Evolutionary conservation across 495 filamentous ascomycete species (phyloP), one percentile per base, ranked within the genome.

Genomic region (Penicillium parvum): DNA sequence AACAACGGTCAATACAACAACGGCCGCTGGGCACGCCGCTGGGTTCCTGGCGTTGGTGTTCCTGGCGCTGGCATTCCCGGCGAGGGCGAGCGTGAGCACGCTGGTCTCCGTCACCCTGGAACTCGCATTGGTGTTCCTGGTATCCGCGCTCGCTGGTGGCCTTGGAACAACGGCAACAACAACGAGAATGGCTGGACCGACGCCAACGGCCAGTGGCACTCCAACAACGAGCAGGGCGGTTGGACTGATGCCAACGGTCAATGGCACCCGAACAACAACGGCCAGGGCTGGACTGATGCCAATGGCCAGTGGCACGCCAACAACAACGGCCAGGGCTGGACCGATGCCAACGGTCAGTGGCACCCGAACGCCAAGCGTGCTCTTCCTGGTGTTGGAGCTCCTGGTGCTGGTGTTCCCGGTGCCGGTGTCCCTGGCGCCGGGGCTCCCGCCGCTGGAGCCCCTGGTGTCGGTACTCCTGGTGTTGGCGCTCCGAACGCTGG

Each of bases 231-330:
- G 32, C 42, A 42, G 11, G 25, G 41, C 18, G 53, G 53, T n/a
- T 48, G 49, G 44, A 49, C 39, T 8, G 49, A 52, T 34, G 39
- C 29, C 18, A 51, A 45, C 17, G 48, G 48, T 5, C 20, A 35
- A 2, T 50, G 47, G 47, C 47, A 50, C 22, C 18, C 29, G 6
- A 50, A 45, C 42, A 44, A 53, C 30, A 34, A 38, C 14, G 30
- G 35, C 10, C 21, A 29, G n/a, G 52, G 52, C 7, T 55, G 52
- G 52, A 55, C 52, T 15, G 52, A 51, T 12, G 43, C 27, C 5
- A 45, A 55, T 7, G 52, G 47, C 7, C 47, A 55, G 19, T 55
- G 52, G 52, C 52, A 55, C 40, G 23, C 34, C 18, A 48, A 42
- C 17, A 43, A 52, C 25, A 32, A 50, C n/a, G n/a, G n/a, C 25